Percentiles rank a stretch among this genome's conserved stretches.
Evolutionary conservation across 164 flowering plant genomes (phyloP).

Genomic region (Vitis rupestris): DNA sequence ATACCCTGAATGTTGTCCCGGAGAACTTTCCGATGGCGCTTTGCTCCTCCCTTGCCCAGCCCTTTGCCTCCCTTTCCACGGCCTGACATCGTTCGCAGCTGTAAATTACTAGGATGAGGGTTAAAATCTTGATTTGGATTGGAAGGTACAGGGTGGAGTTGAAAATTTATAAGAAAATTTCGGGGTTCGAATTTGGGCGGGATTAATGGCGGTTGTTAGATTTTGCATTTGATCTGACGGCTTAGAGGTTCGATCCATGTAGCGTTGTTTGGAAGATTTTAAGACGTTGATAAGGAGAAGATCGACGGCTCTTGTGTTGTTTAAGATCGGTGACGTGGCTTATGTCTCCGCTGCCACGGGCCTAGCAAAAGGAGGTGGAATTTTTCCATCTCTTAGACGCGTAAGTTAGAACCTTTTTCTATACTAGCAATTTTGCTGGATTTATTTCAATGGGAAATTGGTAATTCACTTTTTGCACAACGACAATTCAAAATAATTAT

Average conservation of each 20-base stretch:
- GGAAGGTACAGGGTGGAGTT: neutral
- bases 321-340: no score
- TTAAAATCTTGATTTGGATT: neutral
- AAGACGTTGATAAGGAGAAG: neutral
- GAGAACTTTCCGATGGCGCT: constrained; percentile 23
- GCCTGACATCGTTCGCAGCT: constrained; percentile 14
- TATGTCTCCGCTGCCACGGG: no score
- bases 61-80: constrained; percentile 31
- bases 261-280: neutral
- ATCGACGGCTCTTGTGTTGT: neutral
- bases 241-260: neutral
- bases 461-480: no score
- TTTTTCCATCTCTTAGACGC: no score
- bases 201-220: neutral
- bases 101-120: neutral
- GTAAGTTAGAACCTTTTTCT: no score
- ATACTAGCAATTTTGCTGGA: no score
- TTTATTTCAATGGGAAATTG: no score
- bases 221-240: constrained; percentile 8
- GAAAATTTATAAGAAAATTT: neutral
- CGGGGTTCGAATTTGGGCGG: neutral
- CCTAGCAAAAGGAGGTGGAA: no score
- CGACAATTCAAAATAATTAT: no score
- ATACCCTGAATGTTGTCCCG: constrained; percentile 27
- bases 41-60: constrained; percentile 26